Base-by-base conservation (phyloP, 2,329 filamentous ascomycete genomes). In the Arthrobotrys sphaeroides region DNA sequence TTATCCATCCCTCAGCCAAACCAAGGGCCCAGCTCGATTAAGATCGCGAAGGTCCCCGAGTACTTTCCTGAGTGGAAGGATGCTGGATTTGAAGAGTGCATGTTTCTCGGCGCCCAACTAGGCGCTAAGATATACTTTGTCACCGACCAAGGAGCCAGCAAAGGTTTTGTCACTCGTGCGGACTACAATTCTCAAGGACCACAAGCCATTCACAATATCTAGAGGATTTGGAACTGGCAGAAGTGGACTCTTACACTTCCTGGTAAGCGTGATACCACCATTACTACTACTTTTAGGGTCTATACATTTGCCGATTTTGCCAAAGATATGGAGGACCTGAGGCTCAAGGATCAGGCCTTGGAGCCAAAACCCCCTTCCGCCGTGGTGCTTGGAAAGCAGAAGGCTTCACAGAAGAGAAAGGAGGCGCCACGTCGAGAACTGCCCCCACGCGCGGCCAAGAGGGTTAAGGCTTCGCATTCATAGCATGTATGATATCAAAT, bases 1-100 rank as follows among this genome's bases (percentile, higher is more conserved):
- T 79, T 81, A 5, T 85, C 87, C 61, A 85, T 87, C 78, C 83
- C 85, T 5, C 88, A 90, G 77, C 87, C 88, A 1, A 87, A 87
- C 4, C 90, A 92, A 80, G 95, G 93, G 5, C 94, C 94, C 0
- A 96, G 91, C 22, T 90, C 88, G 59, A 94, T 97, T 84, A 94
- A 92, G 85, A 85, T 89, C 26, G 88, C 92, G 26, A 88, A 89
- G 78, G 85, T 92, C 78, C 93, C 94, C 0, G 91, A 92, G 62
- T 97, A 97, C 82, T 90, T 97, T 78, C 88, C 90, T 9, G 94
- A 97, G 82, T 97, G 93, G 93, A 93, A 93, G 81, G 94, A 91
- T 83, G 88, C 89, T 78, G 85, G 88, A 67, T 87, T 88, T 80
- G 94, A 97, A 80, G 94, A 97, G 83, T 89, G 91, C 55, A 88